These are phyloP conservation scores for Parastagonospora nodorum DNA, from an alignment of 2,329 filamentous ascomycete genomes.

Conservation along the genomic window DNA sequence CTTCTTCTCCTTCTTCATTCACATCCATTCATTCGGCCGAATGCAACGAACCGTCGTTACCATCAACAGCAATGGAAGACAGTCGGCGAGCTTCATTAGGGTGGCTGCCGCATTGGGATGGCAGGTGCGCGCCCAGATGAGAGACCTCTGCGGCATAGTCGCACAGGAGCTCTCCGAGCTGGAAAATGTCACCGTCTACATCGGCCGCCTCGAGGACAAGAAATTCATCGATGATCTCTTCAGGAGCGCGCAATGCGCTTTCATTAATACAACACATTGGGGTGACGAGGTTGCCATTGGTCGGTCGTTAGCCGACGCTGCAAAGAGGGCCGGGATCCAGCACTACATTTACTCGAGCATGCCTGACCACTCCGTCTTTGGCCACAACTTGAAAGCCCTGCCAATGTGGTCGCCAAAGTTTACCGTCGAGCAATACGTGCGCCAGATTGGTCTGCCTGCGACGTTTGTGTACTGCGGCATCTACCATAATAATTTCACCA, in stretches of 20 bases:
- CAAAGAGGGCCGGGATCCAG: slow-evolving; percentile 79
- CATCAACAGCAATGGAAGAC: slow-evolving; percentile 93
- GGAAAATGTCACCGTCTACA: slow-evolving; percentile 76
- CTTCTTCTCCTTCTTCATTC: slow-evolving; percentile 4
- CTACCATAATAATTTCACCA: slow-evolving; percentile 99
- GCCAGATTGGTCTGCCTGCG: slow-evolving; percentile 78
- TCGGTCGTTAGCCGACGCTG: slow-evolving; percentile 84
- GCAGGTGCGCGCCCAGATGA: slow-evolving; percentile 87
- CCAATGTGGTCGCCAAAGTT: slow-evolving; percentile 94
- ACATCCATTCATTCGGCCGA: slow-evolving; percentile 20
- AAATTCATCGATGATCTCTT: slow-evolving; percentile 80
- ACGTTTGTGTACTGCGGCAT: slow-evolving; percentile 97
- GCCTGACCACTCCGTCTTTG: slow-evolving; percentile 88
- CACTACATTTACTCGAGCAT: slow-evolving; percentile 98
- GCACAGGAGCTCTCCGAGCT: slow-evolving; percentile 83
- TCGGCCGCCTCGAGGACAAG: slow-evolving; percentile 72
- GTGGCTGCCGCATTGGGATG: slow-evolving; percentile 94
- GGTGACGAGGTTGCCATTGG: slow-evolving; percentile 93
- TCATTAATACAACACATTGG: slow-evolving; percentile 98
- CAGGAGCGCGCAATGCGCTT: slow-evolving; percentile 82
- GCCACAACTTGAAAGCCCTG: slow-evolving; percentile 76
- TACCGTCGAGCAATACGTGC: slow-evolving; percentile 88
- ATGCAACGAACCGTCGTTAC: slow-evolving; percentile 75
- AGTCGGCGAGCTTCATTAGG: slow-evolving; percentile 92
- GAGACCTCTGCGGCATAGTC: slow-evolving; percentile 84